phyloP scores from a whole-genome alignment of 2,329 filamentous ascomycete genomes.

The Mollisia scopiformis region DNA sequence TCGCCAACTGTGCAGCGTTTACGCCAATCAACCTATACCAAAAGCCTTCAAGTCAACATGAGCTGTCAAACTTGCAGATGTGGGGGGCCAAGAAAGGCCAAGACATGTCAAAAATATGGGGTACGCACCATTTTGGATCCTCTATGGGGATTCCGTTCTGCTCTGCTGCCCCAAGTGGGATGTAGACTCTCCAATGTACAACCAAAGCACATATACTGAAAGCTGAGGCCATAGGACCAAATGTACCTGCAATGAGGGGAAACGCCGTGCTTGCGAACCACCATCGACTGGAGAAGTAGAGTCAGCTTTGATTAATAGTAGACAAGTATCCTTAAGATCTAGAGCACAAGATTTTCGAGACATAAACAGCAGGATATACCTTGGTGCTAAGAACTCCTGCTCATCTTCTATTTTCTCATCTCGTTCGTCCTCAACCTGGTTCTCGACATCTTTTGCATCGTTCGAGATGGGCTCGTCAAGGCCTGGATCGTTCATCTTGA shows the following conservation, averaged over 20 bases:
- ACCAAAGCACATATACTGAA: conserved; percentile 88
- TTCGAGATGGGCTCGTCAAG: conserved; percentile 33
- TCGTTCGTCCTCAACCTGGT: conserved; percentile 26
- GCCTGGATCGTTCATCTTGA: conserved; percentile 36
- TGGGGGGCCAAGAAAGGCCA: conserved; percentile 20
- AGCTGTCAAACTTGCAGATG: background rate
- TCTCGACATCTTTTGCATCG: conserved; percentile 33
- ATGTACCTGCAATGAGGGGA: conserved; percentile 79
- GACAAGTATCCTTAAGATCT: background rate
- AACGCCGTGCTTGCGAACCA: conserved; percentile 69
- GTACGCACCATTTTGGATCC: conserved; percentile 70
- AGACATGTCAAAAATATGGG: background rate
- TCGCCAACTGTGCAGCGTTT: conserved; percentile 76
- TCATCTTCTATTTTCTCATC: conserved; percentile 32
- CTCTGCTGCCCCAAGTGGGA: conserved; percentile 52
- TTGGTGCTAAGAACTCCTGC: conserved; percentile 31
- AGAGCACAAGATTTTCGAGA: background rate
- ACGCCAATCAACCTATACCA: conserved; percentile 64
- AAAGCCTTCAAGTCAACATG: background rate
- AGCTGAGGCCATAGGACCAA: conserved; percentile 85
- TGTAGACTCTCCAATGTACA: conserved; percentile 71
- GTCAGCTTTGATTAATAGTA: background rate
- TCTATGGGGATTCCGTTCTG: conserved; percentile 55
- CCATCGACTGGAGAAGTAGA: conserved; percentile 42
- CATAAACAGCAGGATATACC: conserved; percentile 11